Conservation (phyloP, 352 stramenopile species). For the Globisporangium nodosum region DNA sequence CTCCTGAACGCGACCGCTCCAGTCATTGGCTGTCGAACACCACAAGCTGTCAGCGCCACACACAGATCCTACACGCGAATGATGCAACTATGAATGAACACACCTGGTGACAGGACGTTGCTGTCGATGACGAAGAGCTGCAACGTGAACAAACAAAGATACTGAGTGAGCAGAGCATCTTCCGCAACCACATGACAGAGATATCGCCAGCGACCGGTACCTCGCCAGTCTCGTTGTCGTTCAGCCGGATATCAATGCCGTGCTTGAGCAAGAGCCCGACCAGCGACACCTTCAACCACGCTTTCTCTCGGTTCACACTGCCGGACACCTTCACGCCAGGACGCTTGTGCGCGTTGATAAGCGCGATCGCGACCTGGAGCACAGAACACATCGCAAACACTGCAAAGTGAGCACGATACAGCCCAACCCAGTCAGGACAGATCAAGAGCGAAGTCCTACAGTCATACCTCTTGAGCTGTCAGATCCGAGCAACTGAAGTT, state of each 20-base stretch:
- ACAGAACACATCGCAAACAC: background rate
- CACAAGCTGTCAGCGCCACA: background rate
- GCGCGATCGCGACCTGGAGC: background rate
- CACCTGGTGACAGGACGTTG: background rate
- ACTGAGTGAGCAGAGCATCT: background rate
- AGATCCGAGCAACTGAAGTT: background rate
- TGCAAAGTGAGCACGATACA: background rate
- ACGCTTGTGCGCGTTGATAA: background rate
- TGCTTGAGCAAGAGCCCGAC: background rate
- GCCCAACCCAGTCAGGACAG: no score
- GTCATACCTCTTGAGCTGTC: background rate
- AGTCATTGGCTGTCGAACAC: background rate
- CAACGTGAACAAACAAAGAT: background rate
- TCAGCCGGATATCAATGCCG: background rate
- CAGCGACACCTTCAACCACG: background rate
- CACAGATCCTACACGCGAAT: background rate
- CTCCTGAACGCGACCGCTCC: background rate
- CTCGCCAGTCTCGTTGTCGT: background rate
- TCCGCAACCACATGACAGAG: background rate
- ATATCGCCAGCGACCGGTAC: background rate
- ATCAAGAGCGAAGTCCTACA: background rate
- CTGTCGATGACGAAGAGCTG: background rate
- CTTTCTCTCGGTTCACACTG: background rate
- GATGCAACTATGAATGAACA: background rate
- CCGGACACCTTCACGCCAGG: background rate